Base-by-base conservation (phyloP, 257 asterid genomes). In the Dorcoceras hygrometricum region DNA sequence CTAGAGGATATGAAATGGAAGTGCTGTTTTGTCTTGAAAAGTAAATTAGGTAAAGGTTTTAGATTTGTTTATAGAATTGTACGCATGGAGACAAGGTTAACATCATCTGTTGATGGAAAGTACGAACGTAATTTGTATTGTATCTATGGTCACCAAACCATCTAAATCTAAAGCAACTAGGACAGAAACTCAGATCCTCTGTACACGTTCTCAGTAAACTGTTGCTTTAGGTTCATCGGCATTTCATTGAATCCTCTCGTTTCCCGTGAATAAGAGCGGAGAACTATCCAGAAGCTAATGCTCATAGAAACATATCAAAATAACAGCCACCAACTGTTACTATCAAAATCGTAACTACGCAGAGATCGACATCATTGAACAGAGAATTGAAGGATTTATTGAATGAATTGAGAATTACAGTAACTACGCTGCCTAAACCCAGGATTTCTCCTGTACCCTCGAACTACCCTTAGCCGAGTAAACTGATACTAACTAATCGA, bases 251-350 rank as follows among this genome's bases (percentile, higher is more conserved):
- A 68, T 32, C 48, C 36, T 43, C 65, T 73, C 25, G 67, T 59
- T 66, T 28, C 60, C 50, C 56, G 9, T 34, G 39, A 20, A 19
- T 58, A 39, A 46, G 55, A 39, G 25, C 5, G 20, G 19, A 62
- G 22, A 23, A 55, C 34, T 32, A 14, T 26, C 36, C 54, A 65
- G 51, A 75, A 64, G 12, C 25, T 59, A 68, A 34, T 53, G 75
- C 71, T 70, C 63, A 51, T 51, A 43, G 12, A 34, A 34, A 39
- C n/a, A 39, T 39, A 68, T 69, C 75, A 70, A 69, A 63, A 57
- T 29, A 69, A 66, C 66, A 57, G 69, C 69, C 63, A 50, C 76
- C n/a, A n/a, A n/a, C n/a, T n/a, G n/a, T n/a, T n/a, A n/a, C n/a
- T n/a, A n/a, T n/a, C n/a, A n/a, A n/a, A n/a, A n/a, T n/a, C n/a